These are phyloP conservation scores for Clathrospora elynae DNA, from an alignment of 2,329 filamentous ascomycete genomes.

Conservation along the genomic window DNA sequence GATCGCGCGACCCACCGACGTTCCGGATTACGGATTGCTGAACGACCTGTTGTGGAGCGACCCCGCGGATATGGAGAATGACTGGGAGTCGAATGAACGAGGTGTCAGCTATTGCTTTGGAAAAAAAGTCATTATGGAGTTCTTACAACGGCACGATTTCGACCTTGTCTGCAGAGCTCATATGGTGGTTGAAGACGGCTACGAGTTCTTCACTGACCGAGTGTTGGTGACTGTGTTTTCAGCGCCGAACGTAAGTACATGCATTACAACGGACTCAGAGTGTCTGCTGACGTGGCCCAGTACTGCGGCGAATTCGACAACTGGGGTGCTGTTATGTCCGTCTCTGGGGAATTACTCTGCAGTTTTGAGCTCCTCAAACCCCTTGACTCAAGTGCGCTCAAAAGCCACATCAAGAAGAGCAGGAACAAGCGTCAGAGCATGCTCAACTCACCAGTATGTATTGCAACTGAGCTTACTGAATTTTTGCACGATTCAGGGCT, in stretches of 20 bases:
- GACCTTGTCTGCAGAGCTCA: constrained; percentile 96
- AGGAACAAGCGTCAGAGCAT: constrained; percentile 92
- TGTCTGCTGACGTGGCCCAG: constrained; percentile 53
- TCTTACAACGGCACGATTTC: constrained; percentile 92
- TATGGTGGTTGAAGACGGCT: constrained; percentile 99
- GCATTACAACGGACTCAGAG: background rate
- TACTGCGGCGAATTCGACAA: constrained; percentile 99
- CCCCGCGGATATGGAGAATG: constrained; percentile 94
- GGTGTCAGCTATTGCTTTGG: constrained; percentile 98
- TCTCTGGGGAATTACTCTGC: constrained; percentile 89
- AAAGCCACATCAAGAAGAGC: constrained; percentile 99
- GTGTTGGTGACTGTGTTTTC: constrained; percentile 97
- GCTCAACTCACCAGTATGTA: constrained; percentile 91
- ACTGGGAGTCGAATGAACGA: constrained; percentile 97
- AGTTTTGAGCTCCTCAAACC: constrained; percentile 97
- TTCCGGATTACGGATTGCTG: constrained; percentile 92
- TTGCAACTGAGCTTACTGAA: constrained; percentile 20
- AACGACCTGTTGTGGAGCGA: constrained; percentile 98
- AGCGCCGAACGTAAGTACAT: constrained; percentile 84
- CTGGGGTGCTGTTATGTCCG: constrained; percentile 98
- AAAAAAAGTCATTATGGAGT: constrained; percentile 97
- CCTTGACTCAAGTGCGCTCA: constrained; percentile 90
- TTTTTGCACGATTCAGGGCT: constrained; percentile 24
- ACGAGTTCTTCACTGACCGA: constrained; percentile 97
- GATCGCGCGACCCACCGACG: constrained; percentile 93